phyloP scores from a whole-genome alignment of 1,284 basidiomycete species.

The Gymnopus androsaceus region DNA sequence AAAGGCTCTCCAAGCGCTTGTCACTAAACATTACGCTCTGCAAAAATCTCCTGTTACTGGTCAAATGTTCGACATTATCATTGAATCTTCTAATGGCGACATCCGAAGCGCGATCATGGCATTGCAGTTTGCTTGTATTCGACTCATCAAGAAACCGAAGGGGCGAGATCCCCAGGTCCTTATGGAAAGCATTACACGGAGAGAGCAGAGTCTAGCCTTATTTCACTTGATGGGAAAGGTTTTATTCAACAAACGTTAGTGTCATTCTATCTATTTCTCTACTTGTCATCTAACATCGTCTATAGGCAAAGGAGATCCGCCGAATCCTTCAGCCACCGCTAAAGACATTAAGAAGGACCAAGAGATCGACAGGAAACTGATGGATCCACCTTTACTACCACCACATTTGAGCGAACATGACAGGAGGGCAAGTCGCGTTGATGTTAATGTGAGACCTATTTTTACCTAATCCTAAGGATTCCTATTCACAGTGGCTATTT shows the following conservation, averaged over 20 bases:
- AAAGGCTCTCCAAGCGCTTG: constrained; percentile 73
- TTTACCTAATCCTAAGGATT: constrained; percentile 14
- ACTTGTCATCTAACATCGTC: background rate
- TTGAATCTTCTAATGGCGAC: constrained; percentile 85
- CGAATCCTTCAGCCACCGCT: constrained; percentile 49
- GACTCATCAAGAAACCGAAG: constrained; percentile 32
- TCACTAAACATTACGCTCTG: constrained; percentile 53
- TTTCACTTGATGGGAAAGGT: constrained; percentile 95
- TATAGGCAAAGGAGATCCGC: constrained; percentile 73
- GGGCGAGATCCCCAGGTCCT: constrained; percentile 28
- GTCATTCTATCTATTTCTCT: background rate
- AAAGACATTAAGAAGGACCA: constrained; percentile 61
- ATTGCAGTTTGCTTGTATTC: constrained; percentile 77
- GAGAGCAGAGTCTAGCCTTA: constrained; percentile 85
- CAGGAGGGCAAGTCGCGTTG: constrained; percentile 73
- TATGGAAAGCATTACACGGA: constrained; percentile 72
- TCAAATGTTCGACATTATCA: constrained; percentile 61
- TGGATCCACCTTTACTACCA: constrained; percentile 56
- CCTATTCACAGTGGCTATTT: background rate
- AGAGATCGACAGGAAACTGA: constrained; percentile 52
- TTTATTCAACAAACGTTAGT: constrained; percentile 91
- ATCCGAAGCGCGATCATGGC: constrained; percentile 92
- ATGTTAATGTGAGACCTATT: constrained; percentile 82
- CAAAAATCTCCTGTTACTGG: constrained; percentile 11
- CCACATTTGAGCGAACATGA: constrained; percentile 58